Percentiles rank a stretch among this genome's conserved stretches.
Evolutionary conservation across 2,329 filamentous ascomycete genomes (phyloP).

Genomic region (Purpureocillium lavendulum): DNA sequence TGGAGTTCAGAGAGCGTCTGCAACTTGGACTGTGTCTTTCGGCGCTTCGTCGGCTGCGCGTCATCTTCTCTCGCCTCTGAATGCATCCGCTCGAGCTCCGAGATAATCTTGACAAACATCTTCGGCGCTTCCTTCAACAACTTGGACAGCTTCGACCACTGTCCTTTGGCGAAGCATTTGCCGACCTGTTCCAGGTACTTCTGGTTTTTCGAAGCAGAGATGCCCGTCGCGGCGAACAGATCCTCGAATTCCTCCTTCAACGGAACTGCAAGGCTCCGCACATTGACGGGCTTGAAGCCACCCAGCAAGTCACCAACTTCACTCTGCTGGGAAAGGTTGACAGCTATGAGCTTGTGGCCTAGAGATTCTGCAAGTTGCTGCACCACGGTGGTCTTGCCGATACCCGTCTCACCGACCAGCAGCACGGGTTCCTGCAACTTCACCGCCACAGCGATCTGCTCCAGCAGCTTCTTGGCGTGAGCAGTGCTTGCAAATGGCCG

Average conservation of each 20-base stretch:
- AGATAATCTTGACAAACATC: slow-evolving; percentile 70
- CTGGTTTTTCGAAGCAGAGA: slow-evolving; percentile 80
- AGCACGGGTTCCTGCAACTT: slow-evolving; percentile 81
- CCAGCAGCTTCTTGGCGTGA: slow-evolving; percentile 75
- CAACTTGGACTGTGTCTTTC: slow-evolving; percentile 59
- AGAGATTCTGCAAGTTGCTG: slow-evolving; percentile 83
- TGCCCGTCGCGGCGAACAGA: slow-evolving; percentile 74
- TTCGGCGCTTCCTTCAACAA: slow-evolving; percentile 84
- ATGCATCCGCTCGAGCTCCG: slow-evolving; percentile 39
- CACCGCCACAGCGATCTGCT: slow-evolving; percentile 79
- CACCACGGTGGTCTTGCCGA: slow-evolving; percentile 93
- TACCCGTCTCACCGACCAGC: slow-evolving; percentile 97
- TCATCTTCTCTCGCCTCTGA: slow-evolving; percentile 22
- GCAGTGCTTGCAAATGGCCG: slow-evolving; percentile 80
- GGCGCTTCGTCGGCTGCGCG: slow-evolving; percentile 59
- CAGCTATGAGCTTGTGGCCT: slow-evolving; percentile 79
- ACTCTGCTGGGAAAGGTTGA: slow-evolving; percentile 96
- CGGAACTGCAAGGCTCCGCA: slow-evolving; percentile 78
- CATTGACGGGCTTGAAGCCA: slow-evolving; percentile 92
- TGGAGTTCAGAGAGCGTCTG: slow-evolving; percentile 49
- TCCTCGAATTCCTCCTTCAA: slow-evolving; percentile 91
- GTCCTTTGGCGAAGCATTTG: slow-evolving; percentile 70
- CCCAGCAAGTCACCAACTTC: slow-evolving; percentile 93
- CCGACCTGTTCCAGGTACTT: slow-evolving; percentile 74
- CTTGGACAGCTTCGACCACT: slow-evolving; percentile 80